Evolutionary conservation across 164 flowering plant species (phyloP), one percentile per base, ranked within the genome.

Genomic region (Aristolochia contorta): DNA sequence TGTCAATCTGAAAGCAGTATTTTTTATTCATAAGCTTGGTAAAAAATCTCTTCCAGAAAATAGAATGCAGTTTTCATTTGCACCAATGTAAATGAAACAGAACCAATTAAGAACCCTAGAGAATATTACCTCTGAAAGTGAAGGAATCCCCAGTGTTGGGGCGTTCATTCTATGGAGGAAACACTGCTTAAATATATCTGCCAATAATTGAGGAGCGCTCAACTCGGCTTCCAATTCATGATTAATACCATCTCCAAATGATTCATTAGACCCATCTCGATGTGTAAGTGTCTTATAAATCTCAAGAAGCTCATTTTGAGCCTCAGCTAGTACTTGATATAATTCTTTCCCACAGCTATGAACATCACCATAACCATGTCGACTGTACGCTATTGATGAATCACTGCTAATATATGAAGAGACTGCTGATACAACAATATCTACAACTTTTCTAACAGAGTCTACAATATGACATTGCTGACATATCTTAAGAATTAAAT

Each of bases 291-390:
- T 67, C 63, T 79, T 80, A 67, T 71, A 75, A 14, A 82, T 61
- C 58, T 76, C 80, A 63, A 75, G 71, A 61, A 94, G 87, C 65
- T 82, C 83, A 63, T 72, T 77, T 70, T 30, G 76, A 46, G 91
- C 87, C 61, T 81, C 81, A 63, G 6, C 67, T 58, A 84, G 65
- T 71, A 58, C 72, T 71, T 1, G 57, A 4, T 71, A 23, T 55
- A 72, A 54, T 62, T 71, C 72, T 32, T 68, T 75, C 21, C 33
- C 54, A 54, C 60, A 22, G 54, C 57, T 47, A 27, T 47, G 51
- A n/a, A 63, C 56, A 30, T 24, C 66, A 56, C 55, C 67, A 65
- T 41, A 58, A 22, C 62, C 62, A 30, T 63, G 60, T 53, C 67
- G 65, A 30, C 70, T 75, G 67, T 71, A 71, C 58, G 60, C 54